These are phyloP conservation scores for Fragaria iinumae DNA, from an alignment of 306 rosid genomes.

Conservation along the genomic window DNA sequence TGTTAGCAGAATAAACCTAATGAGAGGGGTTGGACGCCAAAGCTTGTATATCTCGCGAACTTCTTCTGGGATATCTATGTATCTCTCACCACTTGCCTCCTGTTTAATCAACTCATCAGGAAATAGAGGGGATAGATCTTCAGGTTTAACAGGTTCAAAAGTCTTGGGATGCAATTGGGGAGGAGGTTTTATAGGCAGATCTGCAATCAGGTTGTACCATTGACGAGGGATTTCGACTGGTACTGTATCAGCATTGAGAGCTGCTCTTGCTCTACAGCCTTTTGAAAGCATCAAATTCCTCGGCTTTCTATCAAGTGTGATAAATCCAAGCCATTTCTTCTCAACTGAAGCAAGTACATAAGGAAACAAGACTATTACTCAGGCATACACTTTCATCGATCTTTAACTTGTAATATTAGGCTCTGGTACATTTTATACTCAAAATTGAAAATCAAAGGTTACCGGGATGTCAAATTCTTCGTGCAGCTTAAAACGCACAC, in stretches of 20 bases:
- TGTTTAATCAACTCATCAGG: slow-evolving; percentile 79
- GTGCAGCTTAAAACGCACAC: not conserved
- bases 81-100: slow-evolving; percentile 63
- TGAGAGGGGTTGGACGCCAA: slow-evolving; percentile 97
- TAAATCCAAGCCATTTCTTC: slow-evolving; percentile 46
- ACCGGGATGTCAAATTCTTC: not conserved
- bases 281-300: slow-evolving; percentile 42
- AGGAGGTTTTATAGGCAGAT: slow-evolving; percentile 88
- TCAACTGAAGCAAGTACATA: slow-evolving; percentile 38
- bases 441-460: not conserved
- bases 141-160: slow-evolving; percentile 67
- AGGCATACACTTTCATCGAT: not conserved
- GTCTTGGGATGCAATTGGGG: slow-evolving; percentile 83
- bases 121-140: slow-evolving; percentile 76
- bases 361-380: slow-evolving; percentile 6
- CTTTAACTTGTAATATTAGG: not conserved
- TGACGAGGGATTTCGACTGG: slow-evolving; percentile 59
- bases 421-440: not conserved
- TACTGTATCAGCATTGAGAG: slow-evolving; percentile 32
- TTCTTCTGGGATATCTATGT: slow-evolving; percentile 79
- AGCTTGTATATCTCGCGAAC: slow-evolving; percentile 73
- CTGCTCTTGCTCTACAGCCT: slow-evolving; percentile 60
- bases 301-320: slow-evolving; percentile 43
- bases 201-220: slow-evolving; percentile 89
- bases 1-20: slow-evolving; percentile 50